These are phyloP conservation scores for Aspergillus versicolor DNA, from an alignment of 2,329 filamentous ascomycete genomes.

Conservation along the genomic window DNA sequence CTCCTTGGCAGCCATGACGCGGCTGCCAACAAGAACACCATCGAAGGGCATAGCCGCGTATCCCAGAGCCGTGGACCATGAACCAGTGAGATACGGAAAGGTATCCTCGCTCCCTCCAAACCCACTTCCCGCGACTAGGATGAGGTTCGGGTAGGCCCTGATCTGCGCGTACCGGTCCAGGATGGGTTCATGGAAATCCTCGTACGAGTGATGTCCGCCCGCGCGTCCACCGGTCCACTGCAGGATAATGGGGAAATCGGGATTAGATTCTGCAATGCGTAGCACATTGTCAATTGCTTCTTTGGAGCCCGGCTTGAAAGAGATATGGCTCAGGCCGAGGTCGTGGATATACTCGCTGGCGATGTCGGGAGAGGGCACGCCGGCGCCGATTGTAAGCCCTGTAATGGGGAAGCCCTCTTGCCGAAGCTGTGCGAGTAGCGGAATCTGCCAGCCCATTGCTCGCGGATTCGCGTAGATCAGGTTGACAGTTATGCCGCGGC, in stretches of 20 bases:
- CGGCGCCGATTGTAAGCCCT: constrained; percentile 86
- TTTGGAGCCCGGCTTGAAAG: constrained; percentile 88
- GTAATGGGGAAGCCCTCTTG: constrained; percentile 82
- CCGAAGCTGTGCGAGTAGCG: constrained; percentile 55
- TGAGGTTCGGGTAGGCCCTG: constrained; percentile 69
- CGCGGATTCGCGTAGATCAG: constrained; percentile 55
- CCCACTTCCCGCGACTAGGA: constrained; percentile 84
- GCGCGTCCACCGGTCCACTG: constrained; percentile 96
- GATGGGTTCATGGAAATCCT: constrained; percentile 91
- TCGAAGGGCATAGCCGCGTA: constrained; percentile 95
- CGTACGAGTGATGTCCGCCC: constrained; percentile 90
- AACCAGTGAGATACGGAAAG: constrained; percentile 86
- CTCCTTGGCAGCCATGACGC: constrained; percentile 94
- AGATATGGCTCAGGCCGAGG: constrained; percentile 86
- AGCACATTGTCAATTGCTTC: constrained; percentile 86
- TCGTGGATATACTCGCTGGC: constrained; percentile 93
- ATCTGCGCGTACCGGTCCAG: constrained; percentile 85
- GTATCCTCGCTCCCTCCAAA: constrained; percentile 89
- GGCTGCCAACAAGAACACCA: constrained; percentile 84
- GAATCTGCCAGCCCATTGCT: constrained; percentile 56
- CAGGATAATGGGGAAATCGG: constrained; percentile 82
- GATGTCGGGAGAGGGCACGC: constrained; percentile 90
- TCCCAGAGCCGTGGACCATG: constrained; percentile 82
- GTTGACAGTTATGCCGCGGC: constrained; percentile 54
- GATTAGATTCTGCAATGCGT: constrained; percentile 92